Conservation (phyloP, 495 filamentous ascomycete genomes). For the Aspergillus campestris region DNA sequence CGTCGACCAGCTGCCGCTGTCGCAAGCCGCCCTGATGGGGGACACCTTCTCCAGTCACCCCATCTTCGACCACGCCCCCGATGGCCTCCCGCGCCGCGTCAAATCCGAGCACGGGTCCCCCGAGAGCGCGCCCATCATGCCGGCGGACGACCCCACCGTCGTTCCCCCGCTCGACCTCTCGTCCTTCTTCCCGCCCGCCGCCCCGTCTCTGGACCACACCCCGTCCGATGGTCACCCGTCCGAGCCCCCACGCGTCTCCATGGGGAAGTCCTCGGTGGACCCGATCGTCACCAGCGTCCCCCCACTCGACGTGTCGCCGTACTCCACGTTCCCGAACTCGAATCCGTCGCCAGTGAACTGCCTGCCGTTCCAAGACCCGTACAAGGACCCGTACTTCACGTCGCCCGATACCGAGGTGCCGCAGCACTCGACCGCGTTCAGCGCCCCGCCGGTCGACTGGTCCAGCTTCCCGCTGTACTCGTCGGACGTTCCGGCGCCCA, state of each 20-base stretch:
- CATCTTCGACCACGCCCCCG: constrained; percentile 24
- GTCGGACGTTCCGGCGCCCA: constrained; percentile 49
- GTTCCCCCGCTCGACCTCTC: constrained; percentile 60
- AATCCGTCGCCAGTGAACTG: constrained; percentile 31
- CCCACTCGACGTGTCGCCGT: constrained; percentile 31
- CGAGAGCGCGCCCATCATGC: constrained; percentile 43
- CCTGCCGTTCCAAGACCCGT: constrained; percentile 37
- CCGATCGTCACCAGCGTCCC: constrained; percentile 32
- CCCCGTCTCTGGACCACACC: constrained; percentile 29
- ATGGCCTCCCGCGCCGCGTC: constrained; percentile 45
- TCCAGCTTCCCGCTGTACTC: constrained; percentile 58
- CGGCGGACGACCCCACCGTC: constrained; percentile 51
- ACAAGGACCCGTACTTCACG: constrained; percentile 33
- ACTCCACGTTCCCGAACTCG: constrained; percentile 27
- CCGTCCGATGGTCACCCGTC: constrained; percentile 7
- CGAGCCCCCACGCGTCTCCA: constrained; percentile 17
- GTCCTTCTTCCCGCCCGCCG: constrained; percentile 45
- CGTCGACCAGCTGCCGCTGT: constrained; percentile 56
- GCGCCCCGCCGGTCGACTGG: constrained; percentile 63
- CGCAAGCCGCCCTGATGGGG: constrained; percentile 33
- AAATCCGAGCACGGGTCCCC: constrained; percentile 70
- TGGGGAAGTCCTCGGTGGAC: constrained; percentile 29
- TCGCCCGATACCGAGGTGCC: constrained; percentile 56
- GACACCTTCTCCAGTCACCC: constrained; percentile 29
- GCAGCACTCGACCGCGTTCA: constrained; percentile 56